These are phyloP conservation scores for Umbilicus rupestris DNA, from an alignment of 164 flowering plant species.

Conservation along the genomic window DNA sequence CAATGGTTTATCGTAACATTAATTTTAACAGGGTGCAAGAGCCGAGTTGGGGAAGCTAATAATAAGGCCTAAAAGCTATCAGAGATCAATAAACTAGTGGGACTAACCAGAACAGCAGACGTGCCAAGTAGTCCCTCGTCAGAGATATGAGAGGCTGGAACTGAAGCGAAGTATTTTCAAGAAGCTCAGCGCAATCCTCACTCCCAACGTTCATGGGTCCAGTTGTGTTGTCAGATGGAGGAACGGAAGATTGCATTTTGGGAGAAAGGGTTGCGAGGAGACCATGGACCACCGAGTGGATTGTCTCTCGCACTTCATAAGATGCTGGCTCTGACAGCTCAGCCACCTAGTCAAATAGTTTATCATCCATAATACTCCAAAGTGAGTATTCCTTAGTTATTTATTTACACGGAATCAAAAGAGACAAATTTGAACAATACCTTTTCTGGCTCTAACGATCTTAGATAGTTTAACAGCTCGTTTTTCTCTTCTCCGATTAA, in stretches of 20 bases:
- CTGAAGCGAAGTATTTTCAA: constrained; percentile 61
- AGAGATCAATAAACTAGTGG: not conserved
- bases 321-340: constrained; percentile 77
- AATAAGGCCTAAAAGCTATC: not conserved
- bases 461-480: constrained; percentile 71
- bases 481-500: constrained; percentile 88
- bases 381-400: too few species aligned
- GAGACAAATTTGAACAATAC: constrained; percentile 20
- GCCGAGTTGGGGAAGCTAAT: too few species aligned
- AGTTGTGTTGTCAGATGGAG: constrained; percentile 29
- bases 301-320: constrained; percentile 51
- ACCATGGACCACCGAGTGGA: constrained; percentile 70
- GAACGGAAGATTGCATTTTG: constrained; percentile 63
- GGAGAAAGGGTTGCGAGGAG: constrained; percentile 84
- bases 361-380: not conserved
- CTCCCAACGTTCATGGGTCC: constrained; percentile 29
- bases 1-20: too few species aligned
- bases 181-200: constrained; percentile 51
- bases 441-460: constrained; percentile 79
- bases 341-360: constrained; percentile 42
- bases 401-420: not conserved
- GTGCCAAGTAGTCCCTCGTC: constrained; percentile 71
- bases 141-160: constrained; percentile 73
- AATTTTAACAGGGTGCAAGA: too few species aligned
- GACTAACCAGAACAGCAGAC: constrained; percentile 74